Base-by-base conservation (phyloP, 352 stramenopile genomes). In the Globisporangium okanoganense region DNA sequence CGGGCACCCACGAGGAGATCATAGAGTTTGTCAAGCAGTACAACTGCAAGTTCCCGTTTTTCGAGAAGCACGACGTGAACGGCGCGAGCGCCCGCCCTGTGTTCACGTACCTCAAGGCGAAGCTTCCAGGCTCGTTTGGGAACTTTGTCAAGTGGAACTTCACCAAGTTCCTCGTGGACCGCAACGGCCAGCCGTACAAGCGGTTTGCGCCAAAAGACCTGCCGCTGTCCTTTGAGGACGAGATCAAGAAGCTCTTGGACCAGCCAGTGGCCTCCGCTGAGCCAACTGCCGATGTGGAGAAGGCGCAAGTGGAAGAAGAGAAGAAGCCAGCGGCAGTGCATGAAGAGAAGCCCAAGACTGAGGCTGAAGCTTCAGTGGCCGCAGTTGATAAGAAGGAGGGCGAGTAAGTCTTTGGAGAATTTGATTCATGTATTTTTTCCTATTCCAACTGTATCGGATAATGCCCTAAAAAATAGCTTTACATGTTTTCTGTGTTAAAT, bases 111-210 rank as follows among this genome's bases (percentile, higher is more conserved):
- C 58, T 70, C 8, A 64, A 62, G 43, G 47, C 60, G 24, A 64
- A 56, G n/a, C 44, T 69, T 14, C 56, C 56, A 31, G 36, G 36
- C 10, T 41, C 36, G 9, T 41, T 41, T 18, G 56, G 59, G 24
- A 25, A 29, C 31, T 45, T 45, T 45, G 55, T 51, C 44, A 48
- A 51, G 24, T 51, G 88, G 88, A 96, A 96, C 76, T 96, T 94
- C 62, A 89, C 80, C 33, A 96, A 95, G 69, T 97, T 97, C 63
- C 64, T 98, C 6, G 72, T 98, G 1, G 80, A 88, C 72, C 78
- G 82, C 54, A 73, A 93, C 25, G 92, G 92, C 20, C 72, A 64
- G 55, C 75, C 90, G 45, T 65, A 80, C 60, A 87, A 94, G 65
- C 75, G 92, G 8, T 97, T 74, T 54, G 75, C 71, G 1, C 82